A percentile compares a stretch with the other conserved stretches of the same genome.
Conservation (phyloP, 176 grass and related monocot species). For the Triticum dicoccoides region DNA sequence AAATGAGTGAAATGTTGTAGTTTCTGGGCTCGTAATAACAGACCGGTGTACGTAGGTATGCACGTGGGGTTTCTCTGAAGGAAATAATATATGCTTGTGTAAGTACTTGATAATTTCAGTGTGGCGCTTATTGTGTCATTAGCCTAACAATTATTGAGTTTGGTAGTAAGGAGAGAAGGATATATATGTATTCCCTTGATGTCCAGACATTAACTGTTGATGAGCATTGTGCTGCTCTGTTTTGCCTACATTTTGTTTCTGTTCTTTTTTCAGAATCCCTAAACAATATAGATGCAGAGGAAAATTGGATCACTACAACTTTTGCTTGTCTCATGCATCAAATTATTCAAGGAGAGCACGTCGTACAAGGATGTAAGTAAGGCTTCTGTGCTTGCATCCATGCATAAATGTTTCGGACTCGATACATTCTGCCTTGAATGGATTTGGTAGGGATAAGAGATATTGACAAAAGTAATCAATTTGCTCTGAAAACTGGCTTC, state of each 20-base stretch:
- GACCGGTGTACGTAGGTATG: neutral
- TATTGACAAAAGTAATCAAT: neutral
- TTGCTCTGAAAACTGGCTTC: neutral
- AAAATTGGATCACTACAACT: neutral
- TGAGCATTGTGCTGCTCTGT: neutral
- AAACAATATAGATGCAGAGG: neutral
- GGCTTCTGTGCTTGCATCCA: constrained; percentile 5
- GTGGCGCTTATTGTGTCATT: no score
- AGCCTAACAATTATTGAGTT: no score
- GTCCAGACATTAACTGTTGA: neutral
- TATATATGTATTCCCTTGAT: no score
- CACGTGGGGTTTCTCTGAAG: neutral
- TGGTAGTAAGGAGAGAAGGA: no score
- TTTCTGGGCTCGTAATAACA: neutral
- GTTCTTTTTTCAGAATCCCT: neutral
- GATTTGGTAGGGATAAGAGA: neutral
- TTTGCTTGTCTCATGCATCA: constrained; percentile 44
- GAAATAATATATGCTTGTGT: neutral
- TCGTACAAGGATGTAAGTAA: constrained; percentile 47
- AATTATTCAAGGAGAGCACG: constrained; percentile 34
- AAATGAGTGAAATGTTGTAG: neutral
- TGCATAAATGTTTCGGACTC: neutral
- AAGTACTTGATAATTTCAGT: no score
- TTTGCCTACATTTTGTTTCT: neutral
- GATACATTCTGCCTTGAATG: neutral